phyloP scores from a whole-genome alignment of 2,329 filamentous ascomycete genomes.

The Diaporthe nobilis region DNA sequence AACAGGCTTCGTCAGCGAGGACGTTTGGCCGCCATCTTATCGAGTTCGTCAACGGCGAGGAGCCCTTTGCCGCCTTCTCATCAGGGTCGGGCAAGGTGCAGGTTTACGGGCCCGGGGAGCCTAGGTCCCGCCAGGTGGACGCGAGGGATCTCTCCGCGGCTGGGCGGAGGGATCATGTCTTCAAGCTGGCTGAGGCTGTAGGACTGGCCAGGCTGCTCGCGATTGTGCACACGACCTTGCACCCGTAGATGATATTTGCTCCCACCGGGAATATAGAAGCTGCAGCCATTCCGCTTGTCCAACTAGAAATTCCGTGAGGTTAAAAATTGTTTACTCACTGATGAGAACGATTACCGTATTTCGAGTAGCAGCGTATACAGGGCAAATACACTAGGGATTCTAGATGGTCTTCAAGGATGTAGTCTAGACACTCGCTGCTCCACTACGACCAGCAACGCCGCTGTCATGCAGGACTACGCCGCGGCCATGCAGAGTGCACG shows the following conservation, averaged over 20 bases:
- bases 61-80: neutral
- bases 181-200: neutral
- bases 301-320: too few species aligned
- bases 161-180: neutral
- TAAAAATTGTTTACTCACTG: too few species aligned
- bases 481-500: too few species aligned
- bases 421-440: too few species aligned
- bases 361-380: too few species aligned
- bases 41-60: constrained; percentile 55
- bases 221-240: neutral
- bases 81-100: neutral
- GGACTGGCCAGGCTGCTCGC: neutral
- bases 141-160: neutral
- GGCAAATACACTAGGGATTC: too few species aligned
- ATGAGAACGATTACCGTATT: too few species aligned
- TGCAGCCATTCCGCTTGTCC: too few species aligned
- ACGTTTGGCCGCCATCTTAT: constrained; percentile 55
- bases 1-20: constrained; percentile 50
- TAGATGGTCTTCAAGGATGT: too few species aligned
- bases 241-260: neutral
- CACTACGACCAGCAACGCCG: too few species aligned
- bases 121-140: neutral
- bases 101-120: neutral
- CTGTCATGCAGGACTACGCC: too few species aligned
- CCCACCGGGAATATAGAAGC: too few species aligned